Evolutionary conservation across 2,329 filamentous ascomycete genomes (phyloP), one percentile per base, ranked within the genome.

Genomic region (Beauveria caledonica): DNA sequence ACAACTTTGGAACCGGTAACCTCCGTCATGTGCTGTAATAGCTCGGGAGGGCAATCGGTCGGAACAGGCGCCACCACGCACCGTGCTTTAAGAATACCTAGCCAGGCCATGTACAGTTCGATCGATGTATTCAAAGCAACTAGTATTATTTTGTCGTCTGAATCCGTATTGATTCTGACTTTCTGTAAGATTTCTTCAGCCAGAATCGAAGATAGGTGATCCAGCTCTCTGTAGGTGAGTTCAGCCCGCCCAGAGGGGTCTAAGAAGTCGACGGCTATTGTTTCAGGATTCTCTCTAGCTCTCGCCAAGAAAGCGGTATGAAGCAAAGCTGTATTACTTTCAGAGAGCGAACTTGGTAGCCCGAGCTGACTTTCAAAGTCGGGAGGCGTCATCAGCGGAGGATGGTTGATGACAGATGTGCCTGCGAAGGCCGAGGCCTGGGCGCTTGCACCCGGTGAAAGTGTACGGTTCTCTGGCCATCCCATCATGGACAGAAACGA

Each of bases 31-130:
- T 53, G 50, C 50, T 53, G 50, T 27, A 53, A 53, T 11, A 53
- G 36, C 36, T 53, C 50, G 19, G 33, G 33, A 53, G 50, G 50
- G 50, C 50, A 53, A 42, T 53, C 50, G 33, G 50, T 53, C 33
- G 50, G 50, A 27, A 53, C 50, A 15, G 50, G 50, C 33, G 50
- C 29, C 33, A 53, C 50, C 50, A 53, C 50, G 50, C 50, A 53
- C 10, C 50, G 33, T 17, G 50, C 50, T 53, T 42, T 53, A 25
- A 53, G 50, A 53, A 53, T 42, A n/a, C 50, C 50, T 27, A 53
- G 29, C 50, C 50, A 53, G 50, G 50, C 29, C n/a, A 42, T 53
- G 21, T 53, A 53, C 33, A 53, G 11, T 42, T 53, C 50, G 10
- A 25, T 19, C n/a, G 50, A 53, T 39, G 50, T 53, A 17, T 42